Evolutionary conservation across 2,329 filamentous ascomycete species (phyloP).

Genomic region (Apiospora kogelbergensis): DNA sequence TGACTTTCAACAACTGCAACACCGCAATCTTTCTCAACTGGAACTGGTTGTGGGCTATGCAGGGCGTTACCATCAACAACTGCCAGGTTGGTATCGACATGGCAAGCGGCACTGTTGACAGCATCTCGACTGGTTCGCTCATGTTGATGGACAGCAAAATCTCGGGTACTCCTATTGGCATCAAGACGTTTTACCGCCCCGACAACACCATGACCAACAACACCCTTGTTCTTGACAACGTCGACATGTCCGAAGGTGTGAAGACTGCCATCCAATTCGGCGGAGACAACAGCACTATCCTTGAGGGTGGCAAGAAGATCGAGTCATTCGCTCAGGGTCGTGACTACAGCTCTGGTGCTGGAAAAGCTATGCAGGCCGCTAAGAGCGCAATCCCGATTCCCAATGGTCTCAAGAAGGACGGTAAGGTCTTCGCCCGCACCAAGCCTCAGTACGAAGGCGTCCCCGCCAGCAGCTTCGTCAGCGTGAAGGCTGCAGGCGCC

Average conservation of each 20-base stretch:
- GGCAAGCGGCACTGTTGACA: conserved; percentile 59
- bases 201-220: conserved; percentile 69
- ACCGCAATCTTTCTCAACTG: conserved; percentile 88
- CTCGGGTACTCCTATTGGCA: conserved; percentile 71
- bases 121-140: conserved; percentile 81
- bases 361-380: conserved; percentile 59
- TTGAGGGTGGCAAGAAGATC: conserved; percentile 70
- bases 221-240: conserved; percentile 83
- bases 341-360: conserved; percentile 55
- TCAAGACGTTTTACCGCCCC: conserved; percentile 72
- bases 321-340: conserved; percentile 78
- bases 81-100: conserved; percentile 79
- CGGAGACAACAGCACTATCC: conserved; percentile 57
- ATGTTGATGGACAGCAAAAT: conserved; percentile 80
- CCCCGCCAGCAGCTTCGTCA: conserved; percentile 70
- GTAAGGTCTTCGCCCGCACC: conserved; percentile 76
- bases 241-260: conserved; percentile 73
- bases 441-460: conserved; percentile 85
- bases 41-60: conserved; percentile 87
- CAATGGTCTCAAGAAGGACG: conserved; percentile 59
- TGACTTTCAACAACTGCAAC: conserved; percentile 78
- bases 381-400: conserved; percentile 63
- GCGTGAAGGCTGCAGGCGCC: conserved; percentile 78
- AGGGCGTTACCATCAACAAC: conserved; percentile 72
- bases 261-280: conserved; percentile 63